Base-by-base conservation (phyloP, 768 basidiomycete genomes). In the Mycena venus region DNA sequence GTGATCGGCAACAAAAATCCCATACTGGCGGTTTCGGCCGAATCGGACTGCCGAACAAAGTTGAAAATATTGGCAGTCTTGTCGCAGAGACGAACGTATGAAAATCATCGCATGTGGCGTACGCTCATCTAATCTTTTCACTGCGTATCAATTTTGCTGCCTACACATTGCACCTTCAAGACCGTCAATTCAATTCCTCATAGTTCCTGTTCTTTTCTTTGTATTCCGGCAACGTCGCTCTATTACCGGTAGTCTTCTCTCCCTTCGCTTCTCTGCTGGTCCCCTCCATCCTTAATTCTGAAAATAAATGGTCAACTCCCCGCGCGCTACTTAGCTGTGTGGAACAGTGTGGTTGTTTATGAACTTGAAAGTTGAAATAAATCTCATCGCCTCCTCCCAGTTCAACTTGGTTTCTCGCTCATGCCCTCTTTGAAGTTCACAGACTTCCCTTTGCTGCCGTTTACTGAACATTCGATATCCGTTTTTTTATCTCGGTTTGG, bases 1-100 rank as follows among this genome's bases (percentile, higher is more conserved):
- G 34, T 61, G 60, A 61, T 61, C 56, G 56, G 32, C 58, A 60
- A 60, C 36, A 60, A 60, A 60, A 60, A 60, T 60, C 58, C 58
- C 56, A 55, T 55, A 55, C 53, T 29, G 27, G 53, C 27, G 53
- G 53, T 55, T 55, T 55, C 27, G 53, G 53, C 53, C 53, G 53
- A 55, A 55, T 55, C 53, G 53, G 53, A 55, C 53, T 55, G 53
- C 53, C 53, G 53, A 55, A 55, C 53, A 55, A 55, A 55, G 27
- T 55, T 55, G 27, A 55, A 29, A 55, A 55, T 55, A 55, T 55
- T 55, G 53, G 25, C 53, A 55, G 53, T 55, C 53, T 55, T 55
- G 77, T 90, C 89, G 27, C 90, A 88, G 19, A 51, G 49, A 51
- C 49, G n/a, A 51, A 51, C 49, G 49, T 23, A 51, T 51, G 49